Base-by-base conservation (phyloP, 768 basidiomycete species). In the Lyophyllum semitale region DNA sequence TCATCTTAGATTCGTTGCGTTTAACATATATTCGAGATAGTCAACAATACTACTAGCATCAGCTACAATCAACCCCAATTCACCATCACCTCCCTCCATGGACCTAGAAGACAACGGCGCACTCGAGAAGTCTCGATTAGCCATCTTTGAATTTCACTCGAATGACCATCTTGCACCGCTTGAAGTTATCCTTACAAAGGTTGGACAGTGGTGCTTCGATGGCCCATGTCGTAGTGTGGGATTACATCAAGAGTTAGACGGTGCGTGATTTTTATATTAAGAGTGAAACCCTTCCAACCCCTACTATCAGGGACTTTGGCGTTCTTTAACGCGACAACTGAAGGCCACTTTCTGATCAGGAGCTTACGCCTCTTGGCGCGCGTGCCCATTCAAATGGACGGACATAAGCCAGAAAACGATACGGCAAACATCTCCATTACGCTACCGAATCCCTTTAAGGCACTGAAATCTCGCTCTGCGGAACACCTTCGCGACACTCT, bases 391-490 rank as follows among this genome's bases (percentile, higher is more conserved):
- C 59, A 67, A 25, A 51, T 52, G 9, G 68, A 68, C 13, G 55
- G 46, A 5, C 51, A 47, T 47, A 53, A 63, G 25, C 48, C 68
- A 18, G 72, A 76, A 23, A 63, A 73, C 43, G 63, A 71, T 35
- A 58, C 58, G 37, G 64, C 58, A 45, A 65, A 68, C 55, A 53
- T 64, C 30, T 55, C 73, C 9, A 65, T 84, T n/a, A 74, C 77
- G 0, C 69, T 88, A n/a, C 75, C 86, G 7, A 87, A 84, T 56
- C 79, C 84, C 3, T 85, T 91, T 74, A 91, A 84, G 64, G 71
- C 76, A 1, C 74, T 82, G 13, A 74, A 75, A 51, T 71, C 71
- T 25, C 74, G 66, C n/a, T 81, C 83, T n/a, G 62, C 74, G 0
- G 87, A 88, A 27, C 73, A 76, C 49, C 48, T 81, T 2, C 41